Base-by-base conservation (phyloP, 1,139 yeast genomes). In the Suhomyces chickasaworum region DNA sequence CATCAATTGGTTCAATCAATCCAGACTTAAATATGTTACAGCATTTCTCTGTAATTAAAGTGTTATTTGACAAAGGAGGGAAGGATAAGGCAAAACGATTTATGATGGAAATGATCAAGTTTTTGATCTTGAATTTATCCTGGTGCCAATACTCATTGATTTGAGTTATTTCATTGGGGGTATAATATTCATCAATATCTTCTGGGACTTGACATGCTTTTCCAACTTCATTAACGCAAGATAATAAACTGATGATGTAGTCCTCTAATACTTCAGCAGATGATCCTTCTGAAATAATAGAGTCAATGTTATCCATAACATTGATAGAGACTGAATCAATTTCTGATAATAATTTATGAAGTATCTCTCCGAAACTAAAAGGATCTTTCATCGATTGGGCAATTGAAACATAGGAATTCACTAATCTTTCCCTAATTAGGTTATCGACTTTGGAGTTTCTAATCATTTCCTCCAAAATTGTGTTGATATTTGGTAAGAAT, bases 161-260 rank as follows among this genome's bases (percentile, higher is more conserved):
- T 5, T 50, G 33, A 8, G 41, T 37, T 17, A 57, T 42, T 38
- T 67, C 68, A 15, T 64, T 59, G 13, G 64, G 65, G 7, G 68
- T 61, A 44, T 67, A 65, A 39, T 65, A 64, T 15, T 71, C 76
- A 13, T 77, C 80, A 12, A 69, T 57, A 21, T 83, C 89, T 36
- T 80, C 86, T 0, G 87, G 83, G 4, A 80, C 61, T 39, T 76
- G 74, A 53, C 86, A 66, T 0, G 91, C 89, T 48, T 81, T 84
- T 0, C 90, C 93, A 12, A 88, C 66, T 47, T 85, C 88, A 17
- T 75, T 74, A 0, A 89, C 63, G 59, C 90, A 86, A 8, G 78
- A 68, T 25, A 87, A 65, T 39, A 88, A 63, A 30, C 89, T 82
- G 4, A 72, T 54, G 3, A 77, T 58, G 51, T 83, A 82, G 10